phyloP scores from a whole-genome alignment of 1,139 yeast species.

The Pichia sp. region DNA sequence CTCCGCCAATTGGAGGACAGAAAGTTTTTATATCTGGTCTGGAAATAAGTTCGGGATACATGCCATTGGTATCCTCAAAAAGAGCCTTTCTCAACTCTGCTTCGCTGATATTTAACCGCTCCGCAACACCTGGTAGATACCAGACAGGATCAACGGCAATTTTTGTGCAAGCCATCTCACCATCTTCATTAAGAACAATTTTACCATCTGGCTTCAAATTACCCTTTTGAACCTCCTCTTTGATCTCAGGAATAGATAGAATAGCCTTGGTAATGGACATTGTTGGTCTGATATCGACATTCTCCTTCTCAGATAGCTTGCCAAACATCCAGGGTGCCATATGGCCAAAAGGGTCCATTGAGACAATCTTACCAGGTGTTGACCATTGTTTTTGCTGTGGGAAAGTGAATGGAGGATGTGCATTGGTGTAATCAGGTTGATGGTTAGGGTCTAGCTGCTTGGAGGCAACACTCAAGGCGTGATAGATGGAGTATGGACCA shows the following conservation, averaged over 20 bases:
- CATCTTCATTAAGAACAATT: constrained; percentile 45
- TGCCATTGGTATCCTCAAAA: constrained; percentile 58
- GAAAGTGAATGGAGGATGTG: constrained; percentile 52
- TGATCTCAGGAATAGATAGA: constrained; percentile 48
- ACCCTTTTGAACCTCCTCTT: constrained; percentile 45
- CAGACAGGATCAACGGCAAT: constrained; percentile 62
- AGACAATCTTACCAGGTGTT: constrained; percentile 45
- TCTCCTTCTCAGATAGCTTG: constrained; percentile 34
- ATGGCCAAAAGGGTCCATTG: constrained; percentile 59
- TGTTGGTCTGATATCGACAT: constrained; percentile 51
- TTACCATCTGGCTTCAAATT: constrained; percentile 48
- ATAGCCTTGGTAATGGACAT: constrained; percentile 58
- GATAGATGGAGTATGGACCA: constrained; percentile 54
- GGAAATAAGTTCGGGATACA: constrained; percentile 56
- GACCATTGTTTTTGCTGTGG: constrained; percentile 49
- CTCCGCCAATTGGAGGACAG: constrained; percentile 58
- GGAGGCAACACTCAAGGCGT: constrained; percentile 52
- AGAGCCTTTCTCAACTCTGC: constrained; percentile 47
- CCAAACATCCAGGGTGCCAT: constrained; percentile 49
- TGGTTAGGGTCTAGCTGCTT: constrained; percentile 44
- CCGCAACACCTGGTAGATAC: constrained; percentile 59
- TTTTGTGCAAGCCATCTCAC: constrained; percentile 53
- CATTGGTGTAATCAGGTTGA: constrained; percentile 51
- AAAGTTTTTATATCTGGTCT: constrained; percentile 57
- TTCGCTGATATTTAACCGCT: constrained; percentile 50